These are phyloP conservation scores for Septoria linicola DNA, from an alignment of 2,329 filamentous ascomycete species.

Conservation along the genomic window DNA sequence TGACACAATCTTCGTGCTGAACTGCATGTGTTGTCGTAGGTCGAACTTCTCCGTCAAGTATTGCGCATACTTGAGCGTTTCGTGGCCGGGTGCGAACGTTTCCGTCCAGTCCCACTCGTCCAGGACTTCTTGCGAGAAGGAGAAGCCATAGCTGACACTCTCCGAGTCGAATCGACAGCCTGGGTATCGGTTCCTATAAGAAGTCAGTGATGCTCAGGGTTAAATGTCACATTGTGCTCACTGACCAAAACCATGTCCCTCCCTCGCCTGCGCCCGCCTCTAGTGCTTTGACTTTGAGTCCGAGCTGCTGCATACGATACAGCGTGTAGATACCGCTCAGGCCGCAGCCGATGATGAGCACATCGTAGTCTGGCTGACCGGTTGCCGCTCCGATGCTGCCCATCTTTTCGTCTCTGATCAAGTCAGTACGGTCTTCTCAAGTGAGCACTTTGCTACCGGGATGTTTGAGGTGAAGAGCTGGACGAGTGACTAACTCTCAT, in stretches of 20 bases:
- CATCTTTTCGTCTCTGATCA: conserved; percentile 1
- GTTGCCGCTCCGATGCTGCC: conserved; percentile 13
- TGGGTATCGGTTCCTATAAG: conserved; percentile 45
- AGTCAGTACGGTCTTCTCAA: too few species aligned
- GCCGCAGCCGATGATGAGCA: conserved; percentile 44
- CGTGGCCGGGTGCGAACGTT: conserved; percentile 37
- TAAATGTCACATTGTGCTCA: neutral
- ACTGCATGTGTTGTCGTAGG: conserved; percentile 42
- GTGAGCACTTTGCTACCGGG: too few species aligned
- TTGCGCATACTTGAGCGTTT: conserved; percentile 53
- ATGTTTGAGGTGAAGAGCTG: too few species aligned
- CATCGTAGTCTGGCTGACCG: conserved; percentile 34
- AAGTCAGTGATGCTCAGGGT: conserved; percentile 27
- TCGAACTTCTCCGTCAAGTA: conserved; percentile 49
- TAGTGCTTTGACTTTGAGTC: conserved; percentile 40
- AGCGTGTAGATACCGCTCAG: conserved; percentile 46
- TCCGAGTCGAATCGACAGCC: conserved; percentile 50
- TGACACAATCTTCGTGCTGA: conserved; percentile 41
- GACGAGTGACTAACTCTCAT: too few species aligned
- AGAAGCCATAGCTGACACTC: conserved; percentile 47
- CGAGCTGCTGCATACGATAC: conserved; percentile 44
- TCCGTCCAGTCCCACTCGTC: conserved; percentile 46
- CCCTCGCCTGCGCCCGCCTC: conserved; percentile 45
- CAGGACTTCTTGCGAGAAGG: conserved; percentile 44
- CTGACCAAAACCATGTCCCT: conserved; percentile 46